These are phyloP conservation scores for Sarocladium strictum DNA, from an alignment of 2,329 filamentous ascomycete species.

Conservation along the genomic window DNA sequence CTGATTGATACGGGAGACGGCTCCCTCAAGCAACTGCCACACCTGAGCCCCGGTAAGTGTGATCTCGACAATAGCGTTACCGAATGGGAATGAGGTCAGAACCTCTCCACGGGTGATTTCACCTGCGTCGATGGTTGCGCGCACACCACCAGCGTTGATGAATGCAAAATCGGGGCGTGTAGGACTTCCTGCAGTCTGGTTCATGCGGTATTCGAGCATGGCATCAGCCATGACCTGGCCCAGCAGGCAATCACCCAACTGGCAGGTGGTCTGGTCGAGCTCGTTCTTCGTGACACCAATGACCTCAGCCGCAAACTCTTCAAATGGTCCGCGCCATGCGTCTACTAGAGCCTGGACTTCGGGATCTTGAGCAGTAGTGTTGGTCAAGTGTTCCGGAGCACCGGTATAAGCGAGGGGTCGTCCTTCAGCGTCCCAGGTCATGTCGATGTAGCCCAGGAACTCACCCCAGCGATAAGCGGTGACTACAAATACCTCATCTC, in stretches of 20 bases:
- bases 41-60: slow-evolving; percentile 45
- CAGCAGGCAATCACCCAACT: slow-evolving; percentile 49
- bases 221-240: slow-evolving; percentile 51
- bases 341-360: slow-evolving; percentile 51
- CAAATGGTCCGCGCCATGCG: slow-evolving; percentile 54
- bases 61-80: slow-evolving; percentile 58
- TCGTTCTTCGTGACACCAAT: slow-evolving; percentile 47
- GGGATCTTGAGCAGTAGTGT: slow-evolving; percentile 50
- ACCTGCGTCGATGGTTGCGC: slow-evolving; percentile 55
- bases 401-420: slow-evolving; percentile 57
- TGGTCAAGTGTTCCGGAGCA: slow-evolving; percentile 57
- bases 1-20: slow-evolving; percentile 47
- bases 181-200: slow-evolving; percentile 30
- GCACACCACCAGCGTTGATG: slow-evolving; percentile 58
- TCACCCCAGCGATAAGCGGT: slow-evolving; percentile 63
- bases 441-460: slow-evolving; percentile 61
- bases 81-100: slow-evolving; percentile 58
- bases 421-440: slow-evolving; percentile 52
- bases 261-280: slow-evolving; percentile 54
- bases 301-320: slow-evolving; percentile 49
- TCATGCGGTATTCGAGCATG: slow-evolving; percentile 53
- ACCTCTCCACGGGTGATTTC: slow-evolving; percentile 57
- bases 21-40: slow-evolving; percentile 52
- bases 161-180: slow-evolving; percentile 47
- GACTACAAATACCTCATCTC: slow-evolving; percentile 62